Conservation (phyloP, 106 monocot genomes). For the Phalaenopsis equestris region DNA sequence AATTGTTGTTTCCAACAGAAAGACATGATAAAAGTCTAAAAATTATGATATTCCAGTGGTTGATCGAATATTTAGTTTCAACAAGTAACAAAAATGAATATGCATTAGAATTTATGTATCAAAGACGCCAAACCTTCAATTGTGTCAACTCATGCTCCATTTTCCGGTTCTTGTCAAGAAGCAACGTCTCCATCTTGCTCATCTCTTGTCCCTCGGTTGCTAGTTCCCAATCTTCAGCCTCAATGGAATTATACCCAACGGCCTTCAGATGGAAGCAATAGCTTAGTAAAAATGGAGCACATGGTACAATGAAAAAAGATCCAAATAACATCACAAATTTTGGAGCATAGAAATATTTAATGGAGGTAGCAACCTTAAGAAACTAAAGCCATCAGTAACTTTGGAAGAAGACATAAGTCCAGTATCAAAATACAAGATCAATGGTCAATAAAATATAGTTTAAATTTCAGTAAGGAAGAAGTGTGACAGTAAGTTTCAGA, state of each 20-base stretch:
- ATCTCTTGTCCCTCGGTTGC: constrained; percentile 92
- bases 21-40: neutral
- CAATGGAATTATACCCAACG: constrained; percentile 98
- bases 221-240: constrained; percentile 99
- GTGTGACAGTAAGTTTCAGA: neutral
- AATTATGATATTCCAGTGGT: neutral
- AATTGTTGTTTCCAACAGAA: neutral
- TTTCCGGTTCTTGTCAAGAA: constrained; percentile 96
- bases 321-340: neutral
- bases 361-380: neutral
- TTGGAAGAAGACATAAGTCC: neutral
- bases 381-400: neutral
- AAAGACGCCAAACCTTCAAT: constrained; percentile 60
- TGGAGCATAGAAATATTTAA: neutral
- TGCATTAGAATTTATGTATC: neutral
- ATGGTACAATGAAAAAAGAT: neutral
- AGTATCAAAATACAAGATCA: neutral
- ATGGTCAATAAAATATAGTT: neutral
- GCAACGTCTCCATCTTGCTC: constrained; percentile 93
- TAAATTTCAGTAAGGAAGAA: neutral
- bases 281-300: neutral
- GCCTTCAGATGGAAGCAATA: constrained; percentile 37
- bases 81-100: neutral
- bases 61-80: neutral
- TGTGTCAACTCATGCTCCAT: constrained; percentile 99